phyloP scores from a whole-genome alignment of 2,329 filamentous ascomycete species.

The Xylariaceae sp. region DNA sequence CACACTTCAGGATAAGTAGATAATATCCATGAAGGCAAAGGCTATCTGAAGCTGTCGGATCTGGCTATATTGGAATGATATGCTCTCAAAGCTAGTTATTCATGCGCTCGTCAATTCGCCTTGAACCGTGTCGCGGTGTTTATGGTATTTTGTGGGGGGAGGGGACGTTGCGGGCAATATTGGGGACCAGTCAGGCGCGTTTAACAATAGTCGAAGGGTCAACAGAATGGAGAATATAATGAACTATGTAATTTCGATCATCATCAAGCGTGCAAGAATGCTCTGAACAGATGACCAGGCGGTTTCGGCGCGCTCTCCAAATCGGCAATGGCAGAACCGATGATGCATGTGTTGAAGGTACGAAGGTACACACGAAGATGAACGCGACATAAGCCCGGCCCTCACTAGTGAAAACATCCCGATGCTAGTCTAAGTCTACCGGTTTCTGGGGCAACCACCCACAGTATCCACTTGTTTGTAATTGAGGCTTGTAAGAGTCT shows the following conservation, averaged over 20 bases:
- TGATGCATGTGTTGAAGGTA: not conserved
- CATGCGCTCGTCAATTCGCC: not conserved
- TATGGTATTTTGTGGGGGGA: constrained; percentile 19
- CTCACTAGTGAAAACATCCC: not conserved
- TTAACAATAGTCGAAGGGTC: not conserved
- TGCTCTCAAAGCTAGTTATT: constrained; percentile 6
- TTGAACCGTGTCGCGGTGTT: constrained; percentile 29
- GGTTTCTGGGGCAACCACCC: constrained; percentile 29
- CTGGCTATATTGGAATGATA: constrained; percentile 14
- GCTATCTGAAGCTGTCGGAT: not conserved
- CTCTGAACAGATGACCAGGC: not conserved
- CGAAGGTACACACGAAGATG: not conserved
- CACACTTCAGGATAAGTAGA: not conserved
- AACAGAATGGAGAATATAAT: not conserved
- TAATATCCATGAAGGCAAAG: constrained; percentile 10
- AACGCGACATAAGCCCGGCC: not conserved
- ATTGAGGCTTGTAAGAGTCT: not conserved
- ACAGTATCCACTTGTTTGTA: not conserved
- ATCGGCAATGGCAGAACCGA: too few species aligned
- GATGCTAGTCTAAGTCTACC: constrained; percentile 1
- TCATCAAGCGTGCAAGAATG: not conserved
- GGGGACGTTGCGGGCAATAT: not conserved
- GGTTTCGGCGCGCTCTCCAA: not conserved
- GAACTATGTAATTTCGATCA: not conserved
- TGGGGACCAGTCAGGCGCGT: constrained; percentile 2